A percentile compares a stretch with the other conserved stretches of the same genome.
These are phyloP conservation scores for Aeschynomene evenia DNA, from an alignment of 306 rosid genomes.

Conservation along the genomic window DNA sequence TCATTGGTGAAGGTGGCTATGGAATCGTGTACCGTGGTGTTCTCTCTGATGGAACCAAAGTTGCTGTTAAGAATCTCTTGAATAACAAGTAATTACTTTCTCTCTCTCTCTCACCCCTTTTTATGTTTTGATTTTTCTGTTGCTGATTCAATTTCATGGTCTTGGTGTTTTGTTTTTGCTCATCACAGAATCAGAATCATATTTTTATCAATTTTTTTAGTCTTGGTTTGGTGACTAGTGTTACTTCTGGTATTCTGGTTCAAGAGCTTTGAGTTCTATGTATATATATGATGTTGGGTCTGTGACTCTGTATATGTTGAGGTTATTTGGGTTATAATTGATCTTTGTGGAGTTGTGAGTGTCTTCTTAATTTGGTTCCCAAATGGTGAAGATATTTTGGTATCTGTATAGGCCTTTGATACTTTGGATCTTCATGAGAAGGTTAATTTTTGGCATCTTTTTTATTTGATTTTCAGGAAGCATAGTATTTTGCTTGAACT, in stretches of 20 bases:
- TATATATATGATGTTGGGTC: neutral
- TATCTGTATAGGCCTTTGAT: neutral
- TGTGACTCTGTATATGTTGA: neutral
- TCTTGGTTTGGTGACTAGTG: no score
- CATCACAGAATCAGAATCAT: neutral
- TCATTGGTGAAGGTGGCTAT: conserved; percentile 97
- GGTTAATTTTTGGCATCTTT: neutral
- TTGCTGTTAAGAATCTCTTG: conserved; percentile 93
- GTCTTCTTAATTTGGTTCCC: neutral
- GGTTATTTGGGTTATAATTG: neutral
- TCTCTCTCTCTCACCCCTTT: neutral
- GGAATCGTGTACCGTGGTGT: conserved; percentile 86
- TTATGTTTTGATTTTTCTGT: no score
- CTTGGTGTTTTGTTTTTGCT: neutral
- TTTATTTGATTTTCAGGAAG: neutral
- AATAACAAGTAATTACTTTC: conserved; percentile 66
- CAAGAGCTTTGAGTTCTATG: neutral
- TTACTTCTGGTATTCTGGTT: no score
- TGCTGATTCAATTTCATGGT: no score
- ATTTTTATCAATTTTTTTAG: no score
- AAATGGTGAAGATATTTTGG: neutral
- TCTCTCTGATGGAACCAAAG: conserved; percentile 64
- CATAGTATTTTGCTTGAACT: neutral
- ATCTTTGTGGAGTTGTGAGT: neutral
- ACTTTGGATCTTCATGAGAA: neutral